phyloP scores from a whole-genome alignment of 2,329 filamentous ascomycete species.

The Xylariales sp. region DNA sequence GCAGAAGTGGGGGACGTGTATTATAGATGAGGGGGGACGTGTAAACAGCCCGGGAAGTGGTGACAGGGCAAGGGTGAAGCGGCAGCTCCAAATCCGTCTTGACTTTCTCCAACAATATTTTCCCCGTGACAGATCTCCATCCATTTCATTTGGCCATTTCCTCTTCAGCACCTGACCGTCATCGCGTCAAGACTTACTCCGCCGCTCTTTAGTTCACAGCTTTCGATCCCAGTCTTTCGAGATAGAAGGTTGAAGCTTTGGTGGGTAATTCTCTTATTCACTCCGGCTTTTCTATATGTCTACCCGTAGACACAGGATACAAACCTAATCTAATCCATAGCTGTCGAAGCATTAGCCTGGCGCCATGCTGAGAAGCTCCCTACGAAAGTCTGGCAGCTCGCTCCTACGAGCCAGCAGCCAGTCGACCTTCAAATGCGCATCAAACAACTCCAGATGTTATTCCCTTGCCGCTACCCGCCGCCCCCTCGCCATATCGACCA shows the following conservation, averaged over 20 bases:
- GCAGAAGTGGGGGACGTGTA: too few species aligned
- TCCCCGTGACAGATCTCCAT: slow-evolving; percentile 1
- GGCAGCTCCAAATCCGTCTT: background rate
- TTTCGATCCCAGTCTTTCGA: slow-evolving; percentile 17
- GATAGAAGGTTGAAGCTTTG: slow-evolving; percentile 20
- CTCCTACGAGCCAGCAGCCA: slow-evolving; percentile 53
- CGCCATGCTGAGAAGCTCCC: slow-evolving; percentile 68
- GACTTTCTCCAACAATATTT: slow-evolving; percentile 6
- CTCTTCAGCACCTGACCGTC: slow-evolving; percentile 12
- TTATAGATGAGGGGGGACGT: too few species aligned
- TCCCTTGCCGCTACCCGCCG: slow-evolving; percentile 43
- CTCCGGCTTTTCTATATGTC: slow-evolving; percentile 12
- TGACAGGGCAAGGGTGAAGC: too few species aligned
- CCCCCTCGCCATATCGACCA: slow-evolving; percentile 41
- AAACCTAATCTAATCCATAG: too few species aligned
- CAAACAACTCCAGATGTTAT: slow-evolving; percentile 33
- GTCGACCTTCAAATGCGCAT: slow-evolving; percentile 30
- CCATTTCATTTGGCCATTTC: slow-evolving; percentile 13
- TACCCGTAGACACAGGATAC: too few species aligned
- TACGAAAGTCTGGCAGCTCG: slow-evolving; percentile 61
- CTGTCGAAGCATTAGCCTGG: slow-evolving; percentile 31
- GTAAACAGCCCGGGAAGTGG: too few species aligned
- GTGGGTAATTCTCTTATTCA: slow-evolving; percentile 20
- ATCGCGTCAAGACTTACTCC: slow-evolving; percentile 40
- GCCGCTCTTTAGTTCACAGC: slow-evolving; percentile 37